These are phyloP conservation scores for Chenopodium berlandieri DNA, from an alignment of 148 eudicot species.

Conservation along the genomic window DNA sequence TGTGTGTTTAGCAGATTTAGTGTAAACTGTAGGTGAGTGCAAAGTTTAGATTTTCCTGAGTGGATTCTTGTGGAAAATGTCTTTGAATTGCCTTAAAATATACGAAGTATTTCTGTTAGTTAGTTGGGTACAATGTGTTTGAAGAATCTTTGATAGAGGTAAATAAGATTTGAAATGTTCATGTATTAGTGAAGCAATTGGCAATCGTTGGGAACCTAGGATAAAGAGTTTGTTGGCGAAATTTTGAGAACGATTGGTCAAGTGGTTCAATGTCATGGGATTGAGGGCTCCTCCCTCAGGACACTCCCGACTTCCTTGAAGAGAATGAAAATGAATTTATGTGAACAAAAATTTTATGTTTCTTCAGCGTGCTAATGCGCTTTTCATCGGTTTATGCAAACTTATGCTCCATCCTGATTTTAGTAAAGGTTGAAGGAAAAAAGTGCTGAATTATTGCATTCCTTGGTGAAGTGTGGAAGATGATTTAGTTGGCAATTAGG, in stretches of 20 bases:
- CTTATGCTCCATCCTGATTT: not conserved
- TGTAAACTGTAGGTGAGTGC: not conserved
- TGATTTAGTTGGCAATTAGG: no score
- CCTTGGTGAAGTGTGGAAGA: no score
- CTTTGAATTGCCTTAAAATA: not conserved
- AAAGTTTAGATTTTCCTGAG: not conserved
- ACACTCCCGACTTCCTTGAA: not conserved
- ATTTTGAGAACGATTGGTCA: not conserved
- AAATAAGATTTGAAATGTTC: conserved; percentile 3
- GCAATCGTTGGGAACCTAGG: not conserved
- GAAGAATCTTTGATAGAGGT: not conserved
- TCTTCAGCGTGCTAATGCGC: not conserved
- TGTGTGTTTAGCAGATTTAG: not conserved
- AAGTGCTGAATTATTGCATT: not conserved
- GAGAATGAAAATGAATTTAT: not conserved
- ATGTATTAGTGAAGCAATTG: not conserved
- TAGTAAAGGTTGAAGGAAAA: not conserved
- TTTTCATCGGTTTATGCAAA: not conserved
- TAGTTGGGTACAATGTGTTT: not conserved
- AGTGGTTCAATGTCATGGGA: conserved; percentile 2
- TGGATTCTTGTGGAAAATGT: not conserved
- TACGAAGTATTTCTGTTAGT: not conserved
- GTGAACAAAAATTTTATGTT: not conserved
- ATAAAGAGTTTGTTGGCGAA: not conserved
- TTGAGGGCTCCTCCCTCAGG: not conserved